Evolutionary conservation across 805 yeast species (phyloP).

Genomic region (Schwanniomyces vanrijiae): DNA sequence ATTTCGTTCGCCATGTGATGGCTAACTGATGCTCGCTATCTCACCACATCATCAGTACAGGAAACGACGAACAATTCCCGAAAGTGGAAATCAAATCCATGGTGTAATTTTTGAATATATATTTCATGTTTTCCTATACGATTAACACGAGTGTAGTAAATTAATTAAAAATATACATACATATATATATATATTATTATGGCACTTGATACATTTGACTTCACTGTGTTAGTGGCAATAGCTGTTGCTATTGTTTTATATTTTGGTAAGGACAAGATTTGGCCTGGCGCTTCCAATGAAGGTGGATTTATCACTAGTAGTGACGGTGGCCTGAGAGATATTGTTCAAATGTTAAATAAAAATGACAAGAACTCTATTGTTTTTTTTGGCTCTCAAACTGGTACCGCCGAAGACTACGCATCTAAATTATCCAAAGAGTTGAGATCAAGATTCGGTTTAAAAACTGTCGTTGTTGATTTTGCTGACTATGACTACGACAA

Average conservation of each 20-base stretch:
- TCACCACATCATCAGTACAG: background rate
- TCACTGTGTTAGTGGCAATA: slow-evolving; percentile 63
- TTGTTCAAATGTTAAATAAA: slow-evolving; percentile 54
- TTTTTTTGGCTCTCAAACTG: slow-evolving; percentile 94
- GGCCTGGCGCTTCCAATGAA: slow-evolving; percentile 34
- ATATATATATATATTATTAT: no score
- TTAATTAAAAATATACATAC: background rate
- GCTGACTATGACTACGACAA: slow-evolving; percentile 86
- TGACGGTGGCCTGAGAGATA: slow-evolving; percentile 49
- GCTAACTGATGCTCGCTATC: background rate
- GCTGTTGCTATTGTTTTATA: slow-evolving; percentile 66
- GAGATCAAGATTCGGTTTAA: slow-evolving; percentile 74
- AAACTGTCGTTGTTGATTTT: slow-evolving; percentile 82
- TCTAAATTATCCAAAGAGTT: slow-evolving; percentile 87
- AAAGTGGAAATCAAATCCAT: slow-evolving; percentile 1
- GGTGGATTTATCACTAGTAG: slow-evolving; percentile 30
- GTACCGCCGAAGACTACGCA: slow-evolving; percentile 97
- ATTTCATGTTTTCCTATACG: background rate
- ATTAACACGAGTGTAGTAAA: background rate
- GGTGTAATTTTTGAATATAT: background rate
- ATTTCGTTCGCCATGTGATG: background rate
- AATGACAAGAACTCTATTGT: slow-evolving; percentile 76
- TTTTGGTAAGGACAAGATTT: slow-evolving; percentile 58
- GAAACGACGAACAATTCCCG: background rate
- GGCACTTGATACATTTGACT: slow-evolving; percentile 73